Conservation (phyloP, 2,329 filamentous ascomycete genomes). For the Diaporthe destruens region DNA sequence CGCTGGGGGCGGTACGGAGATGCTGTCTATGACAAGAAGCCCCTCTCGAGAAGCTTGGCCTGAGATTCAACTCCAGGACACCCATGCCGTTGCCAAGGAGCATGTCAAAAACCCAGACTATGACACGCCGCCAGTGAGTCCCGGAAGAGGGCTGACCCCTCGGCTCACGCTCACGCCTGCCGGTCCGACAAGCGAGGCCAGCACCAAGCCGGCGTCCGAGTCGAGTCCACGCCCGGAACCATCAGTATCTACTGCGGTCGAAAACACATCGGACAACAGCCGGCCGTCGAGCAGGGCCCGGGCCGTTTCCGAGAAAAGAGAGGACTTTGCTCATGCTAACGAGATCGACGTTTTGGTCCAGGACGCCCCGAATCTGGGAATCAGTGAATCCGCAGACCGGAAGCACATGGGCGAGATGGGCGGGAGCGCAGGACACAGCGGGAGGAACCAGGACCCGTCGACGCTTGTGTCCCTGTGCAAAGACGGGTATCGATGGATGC, state of each 20-base stretch:
- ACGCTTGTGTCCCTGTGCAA: conserved; percentile 1
- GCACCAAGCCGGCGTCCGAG: background rate
- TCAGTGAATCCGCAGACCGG: background rate
- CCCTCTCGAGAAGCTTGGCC: background rate
- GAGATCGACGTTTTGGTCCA: background rate
- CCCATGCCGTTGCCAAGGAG: background rate
- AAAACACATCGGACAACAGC: background rate
- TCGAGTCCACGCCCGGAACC: background rate
- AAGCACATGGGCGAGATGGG: background rate
- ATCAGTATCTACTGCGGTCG: background rate
- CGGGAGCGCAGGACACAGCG: background rate
- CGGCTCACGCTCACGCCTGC: conserved; percentile 6
- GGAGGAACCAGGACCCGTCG: background rate
- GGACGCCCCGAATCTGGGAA: background rate
- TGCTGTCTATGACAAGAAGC: background rate
- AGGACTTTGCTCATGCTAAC: no score
- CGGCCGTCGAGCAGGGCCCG: background rate
- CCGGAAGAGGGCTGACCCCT: background rate
- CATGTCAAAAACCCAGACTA: background rate
- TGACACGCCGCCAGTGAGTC: background rate
- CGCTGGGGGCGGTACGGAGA: background rate
- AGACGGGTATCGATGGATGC: conserved; percentile 60
- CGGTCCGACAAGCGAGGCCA: background rate
- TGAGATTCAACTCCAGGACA: background rate
- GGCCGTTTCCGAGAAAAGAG: background rate